Percentiles rank a stretch among this genome's conserved stretches.
These are phyloP conservation scores for Ulmus americana DNA, from an alignment of 331 rosid species.

Conservation along the genomic window DNA sequence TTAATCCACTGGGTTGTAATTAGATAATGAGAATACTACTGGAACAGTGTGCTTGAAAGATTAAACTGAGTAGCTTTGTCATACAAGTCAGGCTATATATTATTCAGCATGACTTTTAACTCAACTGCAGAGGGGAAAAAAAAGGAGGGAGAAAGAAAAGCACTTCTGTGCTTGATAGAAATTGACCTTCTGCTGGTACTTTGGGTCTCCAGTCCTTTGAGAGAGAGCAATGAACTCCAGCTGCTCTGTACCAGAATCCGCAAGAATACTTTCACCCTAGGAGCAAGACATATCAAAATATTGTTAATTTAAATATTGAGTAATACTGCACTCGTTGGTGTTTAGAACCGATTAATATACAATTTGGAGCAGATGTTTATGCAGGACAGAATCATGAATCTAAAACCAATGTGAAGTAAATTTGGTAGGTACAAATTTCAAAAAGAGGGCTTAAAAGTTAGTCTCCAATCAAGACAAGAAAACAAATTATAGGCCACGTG, in stretches of 20 bases:
- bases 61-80: slow-evolving; percentile 2
- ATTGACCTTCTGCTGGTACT: slow-evolving; percentile 81
- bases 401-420: not conserved
- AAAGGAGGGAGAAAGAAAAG: not conserved
- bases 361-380: not conserved
- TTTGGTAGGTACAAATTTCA: not conserved
- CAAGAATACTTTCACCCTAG: slow-evolving; percentile 84
- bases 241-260: slow-evolving; percentile 97
- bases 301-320: slow-evolving; percentile 1
- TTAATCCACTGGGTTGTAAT: not conserved
- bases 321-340: not conserved
- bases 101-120: no score
- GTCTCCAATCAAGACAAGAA: not conserved
- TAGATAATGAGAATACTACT: slow-evolving; percentile 4
- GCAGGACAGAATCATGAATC: slow-evolving; percentile 2
- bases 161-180: not conserved
- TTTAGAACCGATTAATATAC: not conserved
- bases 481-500: no score
- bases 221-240: slow-evolving; percentile 94
- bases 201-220: slow-evolving; percentile 90
- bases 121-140: no score
- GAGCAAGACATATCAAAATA: slow-evolving; percentile 22
- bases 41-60: not conserved
- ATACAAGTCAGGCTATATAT: slow-evolving; percentile 5
- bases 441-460: not conserved